These are phyloP conservation scores for Xerocomellus intermedius DNA, from an alignment of 768 basidiomycete species.

Conservation along the genomic window DNA sequence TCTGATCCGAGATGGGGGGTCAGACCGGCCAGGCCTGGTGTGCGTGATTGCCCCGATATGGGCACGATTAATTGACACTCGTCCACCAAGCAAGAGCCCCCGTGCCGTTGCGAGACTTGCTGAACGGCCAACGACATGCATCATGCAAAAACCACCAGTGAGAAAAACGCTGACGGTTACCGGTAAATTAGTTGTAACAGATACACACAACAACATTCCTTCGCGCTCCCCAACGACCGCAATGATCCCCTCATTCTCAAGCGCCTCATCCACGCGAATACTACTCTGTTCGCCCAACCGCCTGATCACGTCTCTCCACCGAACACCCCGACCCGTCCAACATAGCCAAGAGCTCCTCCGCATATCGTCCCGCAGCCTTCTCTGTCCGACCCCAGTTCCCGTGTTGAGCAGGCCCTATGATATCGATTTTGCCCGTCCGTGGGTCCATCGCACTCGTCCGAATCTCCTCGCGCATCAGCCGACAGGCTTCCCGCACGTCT, in stretches of 20 bases:
- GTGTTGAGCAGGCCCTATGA: conserved; percentile 94
- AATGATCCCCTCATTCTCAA: conserved; percentile 85
- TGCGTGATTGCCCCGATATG: conserved; percentile 16
- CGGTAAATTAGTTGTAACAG: background rate
- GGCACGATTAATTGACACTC: conserved; percentile 2
- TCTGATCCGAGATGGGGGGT: background rate
- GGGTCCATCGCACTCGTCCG: conserved; percentile 95
- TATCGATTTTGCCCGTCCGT: conserved; percentile 94
- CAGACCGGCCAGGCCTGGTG: no score
- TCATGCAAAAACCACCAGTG: background rate
- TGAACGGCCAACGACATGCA: conserved; percentile 5
- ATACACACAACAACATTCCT: conserved; percentile 24
- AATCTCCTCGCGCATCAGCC: conserved; percentile 97
- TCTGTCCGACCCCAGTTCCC: conserved; percentile 84
- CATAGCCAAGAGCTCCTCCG: conserved; percentile 67
- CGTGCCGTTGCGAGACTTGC: background rate
- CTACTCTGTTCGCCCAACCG: conserved; percentile 81
- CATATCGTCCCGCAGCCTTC: conserved; percentile 87
- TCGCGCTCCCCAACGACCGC: conserved; percentile 89
- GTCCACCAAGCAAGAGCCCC: conserved; percentile 1
- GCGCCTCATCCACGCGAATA: conserved; percentile 66
- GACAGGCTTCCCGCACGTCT: conserved; percentile 87
- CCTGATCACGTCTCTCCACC: conserved; percentile 80
- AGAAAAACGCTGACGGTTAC: background rate
- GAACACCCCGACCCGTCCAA: conserved; percentile 61